A percentile compares a stretch with the other conserved stretches of the same genome.
Evolutionary conservation across 768 basidiomycete genomes (phyloP).

Genomic region (Termitomyces sp.): DNA sequence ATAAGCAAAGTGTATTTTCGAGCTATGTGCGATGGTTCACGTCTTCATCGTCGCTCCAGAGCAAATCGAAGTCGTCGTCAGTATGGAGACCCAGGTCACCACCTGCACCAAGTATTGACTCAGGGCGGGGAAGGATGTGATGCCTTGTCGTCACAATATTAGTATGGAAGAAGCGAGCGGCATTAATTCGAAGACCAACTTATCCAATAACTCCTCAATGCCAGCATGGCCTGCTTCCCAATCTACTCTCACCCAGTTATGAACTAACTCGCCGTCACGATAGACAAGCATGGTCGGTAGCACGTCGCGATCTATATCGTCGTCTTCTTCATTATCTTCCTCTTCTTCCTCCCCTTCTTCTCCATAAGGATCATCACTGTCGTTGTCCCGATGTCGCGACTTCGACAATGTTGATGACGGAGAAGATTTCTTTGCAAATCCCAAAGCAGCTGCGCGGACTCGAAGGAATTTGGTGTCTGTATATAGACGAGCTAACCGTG

Average conservation of each 20-base stretch:
- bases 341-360: constrained; percentile 38
- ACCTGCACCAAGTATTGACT: constrained; percentile 21
- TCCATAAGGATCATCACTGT: constrained; percentile 18
- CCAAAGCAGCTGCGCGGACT: constrained; percentile 67
- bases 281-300: constrained; percentile 77
- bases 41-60: constrained; percentile 48
- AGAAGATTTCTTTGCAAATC: constrained; percentile 45
- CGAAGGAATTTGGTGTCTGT: constrained; percentile 79
- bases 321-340: constrained; percentile 44
- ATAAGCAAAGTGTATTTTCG: neutral
- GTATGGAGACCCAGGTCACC: constrained; percentile 44
- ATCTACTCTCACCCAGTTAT: constrained; percentile 85
- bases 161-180: neutral
- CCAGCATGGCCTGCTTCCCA: constrained; percentile 75
- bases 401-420: constrained; percentile 15
- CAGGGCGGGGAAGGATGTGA: constrained; percentile 30
- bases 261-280: constrained; percentile 74
- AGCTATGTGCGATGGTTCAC: constrained; percentile 3
- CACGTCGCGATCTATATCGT: constrained; percentile 71
- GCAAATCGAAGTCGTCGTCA: constrained; percentile 48
- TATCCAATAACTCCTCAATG: constrained; percentile 60
- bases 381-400: constrained; percentile 21
- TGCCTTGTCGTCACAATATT: constrained; percentile 23
- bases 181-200: constrained; percentile 31
- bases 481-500: constrained; percentile 62